Conservation (phyloP, 1,284 basidiomycete genomes). For the Pyrrhoderma lamaoense region DNA sequence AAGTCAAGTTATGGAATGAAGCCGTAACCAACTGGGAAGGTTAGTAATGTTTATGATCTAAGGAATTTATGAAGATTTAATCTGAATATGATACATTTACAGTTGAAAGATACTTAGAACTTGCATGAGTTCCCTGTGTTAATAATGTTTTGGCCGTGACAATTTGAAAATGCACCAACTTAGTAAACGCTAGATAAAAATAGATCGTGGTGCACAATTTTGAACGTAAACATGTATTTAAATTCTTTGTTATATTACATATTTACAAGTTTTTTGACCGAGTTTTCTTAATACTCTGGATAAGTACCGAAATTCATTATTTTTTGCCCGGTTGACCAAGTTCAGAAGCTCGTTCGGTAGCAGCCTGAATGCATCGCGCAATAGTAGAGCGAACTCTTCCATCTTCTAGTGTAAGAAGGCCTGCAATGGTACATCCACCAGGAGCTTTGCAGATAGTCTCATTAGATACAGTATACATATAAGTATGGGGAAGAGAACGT, state of each 20-base stretch:
- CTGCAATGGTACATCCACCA: slow-evolving; percentile 98
- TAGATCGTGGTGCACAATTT: too few species aligned
- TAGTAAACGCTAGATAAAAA: too few species aligned
- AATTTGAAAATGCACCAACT: too few species aligned
- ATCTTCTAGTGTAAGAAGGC: slow-evolving; percentile 91
- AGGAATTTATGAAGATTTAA: neutral
- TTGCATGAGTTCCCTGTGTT: slow-evolving; percentile 45
- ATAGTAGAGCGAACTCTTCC: slow-evolving; percentile 92
- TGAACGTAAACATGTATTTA: neutral
- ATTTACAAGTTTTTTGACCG: too few species aligned
- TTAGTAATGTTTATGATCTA: slow-evolving; percentile 30
- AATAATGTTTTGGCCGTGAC: too few species aligned
- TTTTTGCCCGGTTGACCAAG: slow-evolving; percentile 48
- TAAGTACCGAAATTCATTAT: neutral
- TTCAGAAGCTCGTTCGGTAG: slow-evolving; percentile 80
- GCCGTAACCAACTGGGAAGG: slow-evolving; percentile 95
- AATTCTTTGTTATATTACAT: too few species aligned
- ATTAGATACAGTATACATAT: slow-evolving; percentile 1
- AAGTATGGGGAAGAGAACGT: slow-evolving; percentile 27
- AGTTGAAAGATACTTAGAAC: slow-evolving; percentile 84
- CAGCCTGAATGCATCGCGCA: slow-evolving; percentile 91
- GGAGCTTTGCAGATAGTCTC: slow-evolving; percentile 56
- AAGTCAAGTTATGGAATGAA: slow-evolving; percentile 78
- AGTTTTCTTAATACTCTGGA: neutral
- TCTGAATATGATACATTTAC: slow-evolving; percentile 2